Evolutionary conservation across 176 grass and related monocot species (phyloP).

Genomic region (Phoenix roebelenii): DNA sequence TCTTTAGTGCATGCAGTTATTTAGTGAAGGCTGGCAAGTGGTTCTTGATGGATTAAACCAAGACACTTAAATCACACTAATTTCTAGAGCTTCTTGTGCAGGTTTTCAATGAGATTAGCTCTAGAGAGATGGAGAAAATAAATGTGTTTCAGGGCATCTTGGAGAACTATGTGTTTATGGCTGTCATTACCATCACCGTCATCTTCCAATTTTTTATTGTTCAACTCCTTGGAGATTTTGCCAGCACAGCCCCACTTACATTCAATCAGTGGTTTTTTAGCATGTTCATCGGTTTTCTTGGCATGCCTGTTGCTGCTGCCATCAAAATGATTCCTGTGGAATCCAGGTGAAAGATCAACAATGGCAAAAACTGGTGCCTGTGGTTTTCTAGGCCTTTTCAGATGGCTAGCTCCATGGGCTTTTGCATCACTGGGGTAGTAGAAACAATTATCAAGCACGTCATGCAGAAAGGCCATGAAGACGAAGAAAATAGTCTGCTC

Average conservation of each 20-base stretch:
- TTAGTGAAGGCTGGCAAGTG: background rate
- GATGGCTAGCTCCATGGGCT: too few species aligned
- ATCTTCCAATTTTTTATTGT: slow-evolving; percentile 73
- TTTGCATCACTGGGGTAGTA: too few species aligned
- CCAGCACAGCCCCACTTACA: slow-evolving; percentile 55
- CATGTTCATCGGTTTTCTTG: slow-evolving; percentile 55
- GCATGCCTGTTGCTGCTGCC: slow-evolving; percentile 77
- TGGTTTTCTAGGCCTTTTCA: too few species aligned
- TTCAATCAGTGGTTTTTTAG: slow-evolving; percentile 41
- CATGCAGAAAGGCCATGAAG: too few species aligned
- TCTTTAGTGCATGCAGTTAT: background rate
- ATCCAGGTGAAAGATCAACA: slow-evolving; percentile 1
- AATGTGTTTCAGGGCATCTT: slow-evolving; percentile 55
- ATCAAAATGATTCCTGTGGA: slow-evolving; percentile 55
- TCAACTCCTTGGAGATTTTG: slow-evolving; percentile 82
- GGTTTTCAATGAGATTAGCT: slow-evolving; percentile 92
- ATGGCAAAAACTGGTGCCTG: too few species aligned
- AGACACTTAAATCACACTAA: background rate
- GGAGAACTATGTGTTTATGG: slow-evolving; percentile 55
- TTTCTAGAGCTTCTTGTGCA: slow-evolving; percentile 9
- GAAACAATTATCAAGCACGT: too few species aligned
- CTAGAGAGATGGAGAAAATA: slow-evolving; percentile 78
- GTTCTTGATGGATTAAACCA: background rate
- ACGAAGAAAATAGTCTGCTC: too few species aligned
- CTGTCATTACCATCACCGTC: slow-evolving; percentile 49